Percentiles rank a stretch among this genome's conserved stretches.
Conservation (phyloP, 805 yeast genomes). For the Lachancea sp. region DNA sequence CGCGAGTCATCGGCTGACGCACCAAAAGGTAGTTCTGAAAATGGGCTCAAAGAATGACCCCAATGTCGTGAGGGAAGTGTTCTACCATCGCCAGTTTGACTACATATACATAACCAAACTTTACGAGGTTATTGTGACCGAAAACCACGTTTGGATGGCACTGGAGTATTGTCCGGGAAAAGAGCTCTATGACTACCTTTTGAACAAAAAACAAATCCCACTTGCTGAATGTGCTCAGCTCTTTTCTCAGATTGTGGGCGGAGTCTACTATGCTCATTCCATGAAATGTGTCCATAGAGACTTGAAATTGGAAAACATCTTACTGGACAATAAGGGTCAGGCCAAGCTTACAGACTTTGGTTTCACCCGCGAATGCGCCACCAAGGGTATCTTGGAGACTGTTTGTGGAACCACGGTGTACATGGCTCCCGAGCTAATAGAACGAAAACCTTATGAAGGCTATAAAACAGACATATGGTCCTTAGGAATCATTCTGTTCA, state of each 20-base stretch:
- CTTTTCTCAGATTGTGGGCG: constrained; percentile 58
- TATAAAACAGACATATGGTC: constrained; percentile 86
- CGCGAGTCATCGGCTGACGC: constrained; percentile 71
- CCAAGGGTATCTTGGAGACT: constrained; percentile 59
- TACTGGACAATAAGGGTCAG: constrained; percentile 49
- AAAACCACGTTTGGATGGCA: constrained; percentile 75
- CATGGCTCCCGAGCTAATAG: constrained; percentile 91
- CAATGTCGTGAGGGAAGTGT: constrained; percentile 82
- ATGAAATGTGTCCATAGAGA: constrained; percentile 80
- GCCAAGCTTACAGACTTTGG: constrained; percentile 90
- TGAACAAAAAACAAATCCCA: constrained; percentile 45
- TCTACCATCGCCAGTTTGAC: constrained; percentile 75
- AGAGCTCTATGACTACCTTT: constrained; percentile 63
- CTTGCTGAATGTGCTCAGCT: constrained; percentile 44
- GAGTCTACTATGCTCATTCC: constrained; percentile 64
- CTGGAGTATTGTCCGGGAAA: constrained; percentile 84
- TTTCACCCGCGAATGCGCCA: constrained; percentile 71
- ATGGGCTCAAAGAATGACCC: constrained; percentile 74
- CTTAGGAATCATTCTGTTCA: constrained; percentile 79
- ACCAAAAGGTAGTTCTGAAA: constrained; percentile 75
- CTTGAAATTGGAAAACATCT: constrained; percentile 71
- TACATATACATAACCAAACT: constrained; percentile 80
- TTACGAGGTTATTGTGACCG: constrained; percentile 81
- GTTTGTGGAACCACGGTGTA: constrained; percentile 92
- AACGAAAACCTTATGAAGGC: constrained; percentile 67